These are phyloP conservation scores for Pyrenochaeta sp. DNA, from an alignment of 2,329 filamentous ascomycete genomes.

Conservation along the genomic window DNA sequence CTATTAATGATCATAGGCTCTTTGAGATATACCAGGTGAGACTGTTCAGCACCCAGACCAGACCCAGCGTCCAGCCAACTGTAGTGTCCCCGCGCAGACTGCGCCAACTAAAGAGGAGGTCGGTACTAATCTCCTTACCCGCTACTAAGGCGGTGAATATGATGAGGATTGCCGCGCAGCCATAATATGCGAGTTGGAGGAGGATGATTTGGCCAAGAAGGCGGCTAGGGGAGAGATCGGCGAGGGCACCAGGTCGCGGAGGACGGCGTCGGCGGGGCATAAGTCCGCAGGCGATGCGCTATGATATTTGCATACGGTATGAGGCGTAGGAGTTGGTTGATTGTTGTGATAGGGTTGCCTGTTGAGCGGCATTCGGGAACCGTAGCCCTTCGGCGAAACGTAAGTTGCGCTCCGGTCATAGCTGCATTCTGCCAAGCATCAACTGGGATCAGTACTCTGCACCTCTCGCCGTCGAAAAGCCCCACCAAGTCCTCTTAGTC, in stretches of 20 bases:
- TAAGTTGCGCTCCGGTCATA: slow-evolving; percentile 28
- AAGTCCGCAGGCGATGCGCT: slow-evolving; percentile 28
- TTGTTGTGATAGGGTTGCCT: slow-evolving; percentile 24
- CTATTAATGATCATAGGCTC: background rate
- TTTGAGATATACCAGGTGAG: slow-evolving; percentile 64
- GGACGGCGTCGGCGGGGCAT: slow-evolving; percentile 67
- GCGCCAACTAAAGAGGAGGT: slow-evolving; percentile 69
- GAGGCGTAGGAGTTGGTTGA: slow-evolving; percentile 7
- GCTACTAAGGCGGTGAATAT: slow-evolving; percentile 73
- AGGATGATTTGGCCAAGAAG: slow-evolving; percentile 72
- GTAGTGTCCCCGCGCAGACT: slow-evolving; percentile 71
- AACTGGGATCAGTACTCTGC: slow-evolving; percentile 16
- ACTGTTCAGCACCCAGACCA: slow-evolving; percentile 73
- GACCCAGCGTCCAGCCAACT: slow-evolving; percentile 71
- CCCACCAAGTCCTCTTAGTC: background rate
- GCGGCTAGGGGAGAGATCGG: slow-evolving; percentile 70
- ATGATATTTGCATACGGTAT: slow-evolving; percentile 25
- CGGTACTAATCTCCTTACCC: slow-evolving; percentile 65
- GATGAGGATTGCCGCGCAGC: slow-evolving; percentile 66
- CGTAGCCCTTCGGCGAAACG: slow-evolving; percentile 23
- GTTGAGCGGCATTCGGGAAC: slow-evolving; percentile 16
- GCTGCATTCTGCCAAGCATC: slow-evolving; percentile 27
- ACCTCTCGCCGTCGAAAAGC: slow-evolving; percentile 1
- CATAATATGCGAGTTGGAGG: slow-evolving; percentile 71
- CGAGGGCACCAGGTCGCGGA: slow-evolving; percentile 70